Base-by-base conservation (phyloP, 208 protist species). In the Leishmania lainsoni region DNA sequence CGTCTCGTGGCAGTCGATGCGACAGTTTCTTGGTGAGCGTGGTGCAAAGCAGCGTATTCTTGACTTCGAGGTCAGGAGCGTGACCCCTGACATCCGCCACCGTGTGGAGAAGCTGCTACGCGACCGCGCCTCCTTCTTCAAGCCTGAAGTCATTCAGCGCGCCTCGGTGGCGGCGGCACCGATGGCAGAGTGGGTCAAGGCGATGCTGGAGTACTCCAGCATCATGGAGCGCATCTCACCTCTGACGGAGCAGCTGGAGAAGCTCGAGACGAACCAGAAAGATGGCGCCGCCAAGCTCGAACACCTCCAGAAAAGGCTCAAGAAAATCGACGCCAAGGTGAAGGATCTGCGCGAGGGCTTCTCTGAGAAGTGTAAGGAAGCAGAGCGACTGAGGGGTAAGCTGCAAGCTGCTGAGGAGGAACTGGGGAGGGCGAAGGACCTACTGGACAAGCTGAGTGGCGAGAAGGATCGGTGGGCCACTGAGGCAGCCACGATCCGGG, bases 161-260 rank as follows among this genome's bases (percentile, higher is more conserved):
- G 97, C 96, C 65, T 98, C 94, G 39, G 80, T 95, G 49, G 98
- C 99, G 0, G 98, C 98, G 20, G 97, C 97, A 14, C 98, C 99
- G 79, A 95, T 99, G 86, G 99, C 99, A 17, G 91, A 94, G 78
- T 99, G 99, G 99, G 98, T 99, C 26, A 98, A 96, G 83, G 99
- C 99, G 16, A 98, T 98, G 87, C 78, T 99, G 3, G 84, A 98
- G 81, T 99, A 99, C 93, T 91, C 98, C 35, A 90, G 87, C 49
- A 99, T 99, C 65, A 91, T 99, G 78, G 92, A 99, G 71, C 87
- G 93, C 70, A 97, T 98, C 66, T 87, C 89, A 20, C 97, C 97
- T 16, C 90, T 99, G 20, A 95, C 92, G 32, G 61, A 81, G 20
- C 92, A 98, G 87, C 81, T 98, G n/a, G 86, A 96, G 58, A 80